Percentiles rank a stretch among this genome's conserved stretches.
These are phyloP conservation scores for Tephrocybe sp. DNA, from an alignment of 768 basidiomycete species.

Conservation along the genomic window DNA sequence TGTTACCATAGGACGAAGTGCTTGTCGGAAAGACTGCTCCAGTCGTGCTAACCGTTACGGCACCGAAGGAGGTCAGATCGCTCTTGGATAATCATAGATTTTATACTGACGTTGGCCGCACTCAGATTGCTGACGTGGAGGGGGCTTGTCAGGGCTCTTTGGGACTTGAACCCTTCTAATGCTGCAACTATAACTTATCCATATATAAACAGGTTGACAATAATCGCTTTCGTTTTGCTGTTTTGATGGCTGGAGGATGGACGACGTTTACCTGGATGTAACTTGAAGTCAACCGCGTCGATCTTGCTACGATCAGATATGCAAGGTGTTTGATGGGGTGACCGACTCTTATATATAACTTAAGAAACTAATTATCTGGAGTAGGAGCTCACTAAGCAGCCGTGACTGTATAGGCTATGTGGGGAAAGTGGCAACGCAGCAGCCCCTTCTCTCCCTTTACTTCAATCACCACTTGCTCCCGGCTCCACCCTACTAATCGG, in stretches of 20 bases:
- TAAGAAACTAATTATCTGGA: no score
- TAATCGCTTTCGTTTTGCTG: neutral
- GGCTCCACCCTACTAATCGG: slow-evolving; percentile 48
- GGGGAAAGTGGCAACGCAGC: slow-evolving; percentile 55
- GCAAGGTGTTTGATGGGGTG: no score
- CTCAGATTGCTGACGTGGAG: slow-evolving; percentile 71
- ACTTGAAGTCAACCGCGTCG: no score
- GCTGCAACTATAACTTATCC: neutral
- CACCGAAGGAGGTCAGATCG: slow-evolving; percentile 75
- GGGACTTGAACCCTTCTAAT: slow-evolving; percentile 51
- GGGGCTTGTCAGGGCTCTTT: slow-evolving; percentile 75
- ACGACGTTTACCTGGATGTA: no score
- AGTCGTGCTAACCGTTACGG: slow-evolving; percentile 63
- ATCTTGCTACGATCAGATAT: no score
- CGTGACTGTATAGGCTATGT: slow-evolving; percentile 36
- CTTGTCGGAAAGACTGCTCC: slow-evolving; percentile 63
- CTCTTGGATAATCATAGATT: neutral
- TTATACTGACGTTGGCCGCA: neutral
- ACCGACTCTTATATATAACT: no score
- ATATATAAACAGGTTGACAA: neutral
- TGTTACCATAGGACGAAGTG: slow-evolving; percentile 60
- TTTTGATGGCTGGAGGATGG: no score
- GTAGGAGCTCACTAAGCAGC: no score
- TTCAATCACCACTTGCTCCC: slow-evolving; percentile 50
- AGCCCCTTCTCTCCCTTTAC: slow-evolving; percentile 37